phyloP scores from a whole-genome alignment of 371 early-diverging fungal genomes.

The Parasitella parasitica region DNA sequence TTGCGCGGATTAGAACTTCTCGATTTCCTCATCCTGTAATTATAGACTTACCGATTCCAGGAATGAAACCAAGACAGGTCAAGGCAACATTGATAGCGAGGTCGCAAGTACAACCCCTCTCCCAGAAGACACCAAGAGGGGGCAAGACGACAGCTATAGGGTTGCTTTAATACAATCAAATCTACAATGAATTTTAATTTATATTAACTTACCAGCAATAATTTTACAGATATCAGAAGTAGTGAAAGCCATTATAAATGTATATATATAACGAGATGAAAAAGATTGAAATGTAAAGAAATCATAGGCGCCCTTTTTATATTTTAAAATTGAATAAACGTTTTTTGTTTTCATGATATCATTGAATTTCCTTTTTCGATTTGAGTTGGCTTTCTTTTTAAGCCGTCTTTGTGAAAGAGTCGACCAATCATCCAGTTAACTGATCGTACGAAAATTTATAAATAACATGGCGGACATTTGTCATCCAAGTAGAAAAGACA shows the following conservation, averaged over 20 bases:
- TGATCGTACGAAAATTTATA: not conserved
- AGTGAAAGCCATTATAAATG: slow-evolving; percentile 30
- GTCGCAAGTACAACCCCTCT: slow-evolving; percentile 64
- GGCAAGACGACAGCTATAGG: slow-evolving; percentile 55
- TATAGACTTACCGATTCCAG: slow-evolving; percentile 53
- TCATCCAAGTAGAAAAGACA: not conserved
- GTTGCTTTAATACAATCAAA: not conserved
- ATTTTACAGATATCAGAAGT: slow-evolving; percentile 31
- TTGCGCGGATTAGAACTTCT: not conserved
- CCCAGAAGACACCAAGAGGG: slow-evolving; percentile 61
- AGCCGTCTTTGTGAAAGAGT: not conserved
- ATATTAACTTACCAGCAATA: slow-evolving; percentile 21
- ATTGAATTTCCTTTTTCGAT: not conserved
- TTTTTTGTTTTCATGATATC: not conserved
- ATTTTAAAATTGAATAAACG: not conserved
- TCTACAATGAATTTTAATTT: too few relatives aligned
- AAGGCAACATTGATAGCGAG: slow-evolving; percentile 72
- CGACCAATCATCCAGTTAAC: not conserved
- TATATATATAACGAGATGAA: too few relatives aligned
- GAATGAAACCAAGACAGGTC: slow-evolving; percentile 72
- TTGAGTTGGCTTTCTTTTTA: not conserved
- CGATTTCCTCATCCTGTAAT: not conserved
- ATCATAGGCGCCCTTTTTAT: not conserved
- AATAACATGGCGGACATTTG: not conserved
- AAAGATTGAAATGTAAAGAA: not conserved